These are phyloP conservation scores for Wickerhamiella hasegawae DNA, from an alignment of 805 yeast species.

Conservation along the genomic window DNA sequence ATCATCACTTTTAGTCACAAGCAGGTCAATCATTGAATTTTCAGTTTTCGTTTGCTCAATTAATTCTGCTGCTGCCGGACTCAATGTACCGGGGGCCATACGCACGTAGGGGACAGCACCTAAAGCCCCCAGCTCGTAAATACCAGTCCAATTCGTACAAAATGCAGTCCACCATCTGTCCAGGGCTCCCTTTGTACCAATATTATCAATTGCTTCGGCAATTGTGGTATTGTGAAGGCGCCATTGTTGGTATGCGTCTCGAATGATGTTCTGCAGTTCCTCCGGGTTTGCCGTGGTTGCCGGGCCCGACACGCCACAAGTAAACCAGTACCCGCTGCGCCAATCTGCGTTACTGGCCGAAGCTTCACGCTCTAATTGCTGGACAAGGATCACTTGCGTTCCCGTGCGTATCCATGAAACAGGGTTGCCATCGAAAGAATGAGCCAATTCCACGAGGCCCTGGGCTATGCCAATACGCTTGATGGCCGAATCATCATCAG, in stretches of 20 bases:
- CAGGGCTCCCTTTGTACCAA: background rate
- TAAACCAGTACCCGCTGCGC: slow-evolving; percentile 15
- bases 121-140: background rate
- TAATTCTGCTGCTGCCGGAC: background rate
- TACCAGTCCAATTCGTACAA: background rate
- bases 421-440: slow-evolving; percentile 11
- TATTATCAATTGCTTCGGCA: background rate
- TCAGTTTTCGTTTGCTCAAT: background rate
- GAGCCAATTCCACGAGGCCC: slow-evolving; percentile 15
- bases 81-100: background rate
- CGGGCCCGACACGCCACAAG: no score
- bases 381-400: slow-evolving; percentile 3
- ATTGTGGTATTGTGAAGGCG: background rate
- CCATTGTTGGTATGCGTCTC: no score
- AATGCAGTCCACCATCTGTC: background rate
- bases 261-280: no score
- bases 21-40: background rate
- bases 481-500: slow-evolving; percentile 3
- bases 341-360: slow-evolving; percentile 6
- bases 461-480: slow-evolving; percentile 14
- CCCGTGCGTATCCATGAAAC: slow-evolving; percentile 5
- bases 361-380: slow-evolving; percentile 3
- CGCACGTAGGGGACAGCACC: background rate
- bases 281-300: no score
- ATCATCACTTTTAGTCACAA: background rate